A percentile compares a stretch with the other conserved stretches of the same genome.
Conservation (phyloP, 2,329 filamentous ascomycete species). For the Aaosphaeria arxii region DNA sequence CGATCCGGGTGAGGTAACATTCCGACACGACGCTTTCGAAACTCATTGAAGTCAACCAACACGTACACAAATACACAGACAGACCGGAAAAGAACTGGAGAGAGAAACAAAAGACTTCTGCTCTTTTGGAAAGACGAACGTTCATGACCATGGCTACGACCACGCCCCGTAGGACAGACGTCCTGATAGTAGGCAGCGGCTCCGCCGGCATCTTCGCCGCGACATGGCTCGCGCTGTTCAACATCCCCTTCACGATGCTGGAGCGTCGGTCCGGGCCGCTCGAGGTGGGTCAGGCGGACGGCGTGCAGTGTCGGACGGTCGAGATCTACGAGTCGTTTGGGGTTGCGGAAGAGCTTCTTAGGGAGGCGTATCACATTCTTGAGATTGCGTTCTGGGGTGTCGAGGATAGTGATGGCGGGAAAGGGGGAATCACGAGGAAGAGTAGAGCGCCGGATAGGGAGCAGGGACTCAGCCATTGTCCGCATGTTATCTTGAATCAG, state of each 20-base stretch:
- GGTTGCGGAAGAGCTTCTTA: conserved; percentile 60
- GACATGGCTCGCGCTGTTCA: conserved; percentile 58
- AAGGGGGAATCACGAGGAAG: conserved; percentile 40
- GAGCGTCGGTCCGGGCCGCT: conserved; percentile 57
- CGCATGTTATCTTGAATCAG: conserved; percentile 69
- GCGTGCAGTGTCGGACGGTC: conserved; percentile 63
- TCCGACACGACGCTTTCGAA: too few relatives aligned
- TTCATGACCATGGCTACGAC: too few relatives aligned
- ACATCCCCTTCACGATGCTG: conserved; percentile 56
- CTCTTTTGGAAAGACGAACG: too few relatives aligned
- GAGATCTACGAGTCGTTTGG: conserved; percentile 74
- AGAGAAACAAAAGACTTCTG: too few relatives aligned
- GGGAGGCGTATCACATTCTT: conserved; percentile 64
- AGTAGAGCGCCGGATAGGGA: conserved; percentile 55
- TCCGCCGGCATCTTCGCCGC: conserved; percentile 62
- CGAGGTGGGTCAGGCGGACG: conserved; percentile 61
- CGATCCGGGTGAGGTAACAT: too few relatives aligned
- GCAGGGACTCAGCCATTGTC: conserved; percentile 59
- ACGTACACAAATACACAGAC: too few relatives aligned
- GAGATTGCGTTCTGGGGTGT: conserved; percentile 55
- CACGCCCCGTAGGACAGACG: conserved; percentile 37
- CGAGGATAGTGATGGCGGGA: too few relatives aligned
- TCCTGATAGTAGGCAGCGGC: conserved; percentile 61
- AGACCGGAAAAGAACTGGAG: too few relatives aligned
- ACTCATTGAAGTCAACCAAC: too few relatives aligned